Percentiles rank a stretch among this genome's conserved stretches.
phyloP scores from a whole-genome alignment of 306 rosid genomes.

The Begonia fuchsioides region DNA sequence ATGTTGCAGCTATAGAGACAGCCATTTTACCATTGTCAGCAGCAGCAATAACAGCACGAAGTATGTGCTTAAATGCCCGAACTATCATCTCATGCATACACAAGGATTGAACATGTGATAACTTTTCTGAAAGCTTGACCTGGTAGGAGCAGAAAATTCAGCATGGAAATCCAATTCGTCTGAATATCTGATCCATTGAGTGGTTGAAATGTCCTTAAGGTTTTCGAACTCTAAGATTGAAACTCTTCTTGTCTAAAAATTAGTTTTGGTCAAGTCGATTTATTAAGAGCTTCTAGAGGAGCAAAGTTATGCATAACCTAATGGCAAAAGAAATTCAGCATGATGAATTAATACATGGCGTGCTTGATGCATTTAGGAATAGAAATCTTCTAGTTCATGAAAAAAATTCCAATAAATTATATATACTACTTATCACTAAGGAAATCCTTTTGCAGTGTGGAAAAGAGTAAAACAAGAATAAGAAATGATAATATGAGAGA shows the following conservation, averaged over 20 bases:
- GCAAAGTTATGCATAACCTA: too few relatives aligned
- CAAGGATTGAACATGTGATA: conserved; percentile 90
- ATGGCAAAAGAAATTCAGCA: too few relatives aligned
- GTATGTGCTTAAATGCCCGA: conserved; percentile 92
- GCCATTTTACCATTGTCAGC: conserved; percentile 60
- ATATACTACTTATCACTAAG: too few relatives aligned
- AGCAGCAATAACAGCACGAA: conserved; percentile 81
- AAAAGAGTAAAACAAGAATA: too few relatives aligned
- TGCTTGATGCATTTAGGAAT: too few relatives aligned
- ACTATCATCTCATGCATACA: conserved; percentile 96
- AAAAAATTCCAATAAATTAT: too few relatives aligned
- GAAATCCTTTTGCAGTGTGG: too few relatives aligned
- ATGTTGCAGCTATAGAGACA: conserved; percentile 62
- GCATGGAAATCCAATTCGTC: conserved; percentile 1
- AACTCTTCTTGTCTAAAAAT: background rate
- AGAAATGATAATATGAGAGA: too few relatives aligned
- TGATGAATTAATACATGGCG: too few relatives aligned
- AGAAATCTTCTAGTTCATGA: too few relatives aligned
- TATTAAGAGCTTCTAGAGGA: too few relatives aligned
- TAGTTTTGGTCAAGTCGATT: too few relatives aligned
- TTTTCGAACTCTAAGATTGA: background rate
- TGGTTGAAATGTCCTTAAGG: background rate
- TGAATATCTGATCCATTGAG: conserved; percentile 3
- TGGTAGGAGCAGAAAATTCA: conserved; percentile 22
- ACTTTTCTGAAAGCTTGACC: conserved; percentile 95